phyloP scores from a whole-genome alignment of 352 stramenopile species.

The Pythium phragmiticola region DNA sequence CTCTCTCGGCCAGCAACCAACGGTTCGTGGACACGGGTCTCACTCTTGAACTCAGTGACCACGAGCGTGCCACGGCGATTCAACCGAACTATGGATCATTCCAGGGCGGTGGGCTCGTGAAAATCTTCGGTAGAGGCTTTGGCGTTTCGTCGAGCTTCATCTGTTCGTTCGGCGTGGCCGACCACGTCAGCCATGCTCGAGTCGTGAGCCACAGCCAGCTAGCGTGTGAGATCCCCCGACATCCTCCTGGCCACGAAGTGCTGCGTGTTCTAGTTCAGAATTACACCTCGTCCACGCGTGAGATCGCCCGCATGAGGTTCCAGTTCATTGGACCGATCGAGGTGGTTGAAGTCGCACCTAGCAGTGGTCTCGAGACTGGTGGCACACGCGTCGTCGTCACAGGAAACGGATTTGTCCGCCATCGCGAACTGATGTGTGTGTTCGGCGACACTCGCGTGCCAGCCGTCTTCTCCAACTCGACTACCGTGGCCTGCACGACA shows the following conservation, averaged over 20 bases:
- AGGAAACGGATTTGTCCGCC: conserved; percentile 23
- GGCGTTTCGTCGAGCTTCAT: conserved; percentile 2
- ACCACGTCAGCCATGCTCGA: neutral
- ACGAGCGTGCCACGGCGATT: conserved; percentile 11
- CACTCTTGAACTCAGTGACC: conserved; percentile 11
- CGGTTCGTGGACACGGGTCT: conserved; percentile 10
- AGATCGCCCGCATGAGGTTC: conserved; percentile 11
- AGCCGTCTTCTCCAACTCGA: conserved; percentile 20
- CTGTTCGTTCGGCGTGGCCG: conserved; percentile 17
- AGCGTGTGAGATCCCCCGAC: conserved; percentile 3
- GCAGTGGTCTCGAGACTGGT: conserved; percentile 14
- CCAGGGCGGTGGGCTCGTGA: conserved; percentile 9
- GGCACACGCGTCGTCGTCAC: conserved; percentile 12
- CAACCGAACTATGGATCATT: conserved; percentile 15
- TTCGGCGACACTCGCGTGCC: conserved; percentile 18
- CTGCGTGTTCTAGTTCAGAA: conserved; percentile 12
- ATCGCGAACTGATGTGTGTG: conserved; percentile 21
- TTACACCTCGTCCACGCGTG: neutral
- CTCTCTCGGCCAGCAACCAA: conserved; percentile 19
- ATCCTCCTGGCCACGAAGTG: neutral
- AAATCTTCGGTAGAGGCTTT: conserved; percentile 14
- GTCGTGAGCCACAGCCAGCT: neutral
- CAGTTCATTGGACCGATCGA: conserved; percentile 23
- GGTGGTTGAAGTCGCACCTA: neutral
- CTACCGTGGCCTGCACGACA: conserved; percentile 15